A percentile compares a stretch with the other conserved stretches of the same genome.
These are phyloP conservation scores for Pleurotus salmoneostramineus DNA, from an alignment of 768 basidiomycete species.

Conservation along the genomic window DNA sequence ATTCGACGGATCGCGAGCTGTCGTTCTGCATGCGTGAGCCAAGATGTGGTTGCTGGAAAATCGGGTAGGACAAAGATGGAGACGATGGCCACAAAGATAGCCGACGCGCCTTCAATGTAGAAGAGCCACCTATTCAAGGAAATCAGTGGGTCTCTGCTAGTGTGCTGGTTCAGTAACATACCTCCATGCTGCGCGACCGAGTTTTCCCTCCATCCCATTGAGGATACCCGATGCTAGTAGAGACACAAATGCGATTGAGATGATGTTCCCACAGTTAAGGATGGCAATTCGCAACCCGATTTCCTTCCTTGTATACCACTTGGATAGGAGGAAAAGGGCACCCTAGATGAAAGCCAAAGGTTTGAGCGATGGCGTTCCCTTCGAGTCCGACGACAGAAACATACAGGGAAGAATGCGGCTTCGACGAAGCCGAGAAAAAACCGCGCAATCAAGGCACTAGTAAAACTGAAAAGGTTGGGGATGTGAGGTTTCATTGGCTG, in stretches of 20 bases:
- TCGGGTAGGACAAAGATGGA: constrained; percentile 41
- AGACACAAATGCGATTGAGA: background rate
- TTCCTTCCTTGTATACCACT: constrained; percentile 29
- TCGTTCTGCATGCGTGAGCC: constrained; percentile 32
- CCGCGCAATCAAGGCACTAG: constrained; percentile 35
- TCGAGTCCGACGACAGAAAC: constrained; percentile 23
- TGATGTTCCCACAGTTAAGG: too few species aligned
- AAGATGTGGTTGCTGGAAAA: constrained; percentile 35
- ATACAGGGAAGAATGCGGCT: constrained; percentile 23
- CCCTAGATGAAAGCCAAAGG: constrained; percentile 30
- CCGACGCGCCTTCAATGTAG: constrained; percentile 35
- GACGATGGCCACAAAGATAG: constrained; percentile 36
- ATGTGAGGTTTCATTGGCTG: background rate
- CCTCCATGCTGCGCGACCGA: constrained; percentile 44
- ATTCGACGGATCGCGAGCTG: constrained; percentile 42
- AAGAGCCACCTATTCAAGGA: constrained; percentile 35
- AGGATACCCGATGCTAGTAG: constrained; percentile 42
- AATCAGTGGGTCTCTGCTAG: background rate
- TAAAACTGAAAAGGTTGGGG: constrained; percentile 24
- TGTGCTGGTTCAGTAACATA: constrained; percentile 14
- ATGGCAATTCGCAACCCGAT: too few species aligned
- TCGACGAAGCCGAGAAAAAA: constrained; percentile 49
- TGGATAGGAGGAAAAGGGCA: constrained; percentile 24
- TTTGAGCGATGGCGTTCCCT: too few species aligned
- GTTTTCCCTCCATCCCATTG: constrained; percentile 36